Conservation (phyloP, 495 filamentous ascomycete genomes). For the Aspergillus indologenus region DNA sequence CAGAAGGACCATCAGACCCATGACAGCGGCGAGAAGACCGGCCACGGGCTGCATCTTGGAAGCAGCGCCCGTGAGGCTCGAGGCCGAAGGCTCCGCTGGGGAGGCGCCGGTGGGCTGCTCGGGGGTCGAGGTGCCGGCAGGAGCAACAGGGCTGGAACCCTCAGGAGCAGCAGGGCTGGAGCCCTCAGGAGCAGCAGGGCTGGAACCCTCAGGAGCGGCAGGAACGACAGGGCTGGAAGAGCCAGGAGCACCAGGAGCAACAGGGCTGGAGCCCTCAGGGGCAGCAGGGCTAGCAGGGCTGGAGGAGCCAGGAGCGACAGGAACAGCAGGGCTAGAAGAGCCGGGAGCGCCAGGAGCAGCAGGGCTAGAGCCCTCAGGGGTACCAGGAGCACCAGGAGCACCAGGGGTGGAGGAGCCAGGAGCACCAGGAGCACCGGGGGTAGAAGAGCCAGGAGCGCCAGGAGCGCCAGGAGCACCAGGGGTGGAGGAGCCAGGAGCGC, state of each 20-base stretch:
- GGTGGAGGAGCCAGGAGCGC: constrained; percentile 6
- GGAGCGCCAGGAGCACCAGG: too few species aligned
- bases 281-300: background rate
- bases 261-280: background rate
- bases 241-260: background rate
- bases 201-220: background rate
- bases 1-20: constrained; percentile 40
- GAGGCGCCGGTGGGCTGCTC: constrained; percentile 17
- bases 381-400: too few species aligned
- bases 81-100: constrained; percentile 17
- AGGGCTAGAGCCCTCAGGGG: background rate
- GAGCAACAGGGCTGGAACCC: constrained; percentile 3
- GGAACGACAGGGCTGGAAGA: constrained; percentile 4
- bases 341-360: too few species aligned
- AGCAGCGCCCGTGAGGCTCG: constrained; percentile 34
- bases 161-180: background rate
- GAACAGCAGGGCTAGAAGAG: background rate
- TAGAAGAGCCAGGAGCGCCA: constrained; percentile 5
- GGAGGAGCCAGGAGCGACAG: background rate
- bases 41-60: constrained; percentile 33
- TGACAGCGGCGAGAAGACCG: constrained; percentile 38
- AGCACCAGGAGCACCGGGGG: too few species aligned
- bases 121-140: constrained; percentile 6
- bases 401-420: background rate
- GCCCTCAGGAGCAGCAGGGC: background rate